Evolutionary conservation across 73 alveolate genomes (phyloP).

Genomic region (Paramecium sonneborni): DNA sequence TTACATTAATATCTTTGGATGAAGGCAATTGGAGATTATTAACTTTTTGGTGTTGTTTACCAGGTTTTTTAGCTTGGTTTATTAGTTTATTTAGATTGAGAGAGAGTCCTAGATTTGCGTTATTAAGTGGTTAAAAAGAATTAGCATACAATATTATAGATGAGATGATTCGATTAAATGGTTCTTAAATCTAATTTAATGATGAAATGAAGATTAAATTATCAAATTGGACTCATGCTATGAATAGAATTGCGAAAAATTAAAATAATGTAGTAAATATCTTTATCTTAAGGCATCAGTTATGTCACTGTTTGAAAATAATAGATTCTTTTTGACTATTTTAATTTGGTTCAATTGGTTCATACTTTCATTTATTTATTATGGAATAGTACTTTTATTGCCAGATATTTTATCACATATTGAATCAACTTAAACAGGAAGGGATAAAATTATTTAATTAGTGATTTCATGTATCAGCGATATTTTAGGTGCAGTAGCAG

Average conservation of each 20-base stretch:
- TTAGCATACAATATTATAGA: conserved; percentile 45
- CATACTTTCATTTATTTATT: conserved; percentile 55
- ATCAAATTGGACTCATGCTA: conserved; percentile 49
- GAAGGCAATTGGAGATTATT: conserved; percentile 68
- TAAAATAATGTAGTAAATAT: conserved; percentile 25
- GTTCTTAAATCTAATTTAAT: neutral
- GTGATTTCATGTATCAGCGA: conserved; percentile 59
- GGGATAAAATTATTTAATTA: conserved; percentile 56
- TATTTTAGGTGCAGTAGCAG: conserved; percentile 60
- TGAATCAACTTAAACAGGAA: neutral
- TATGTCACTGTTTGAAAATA: conserved; percentile 44
- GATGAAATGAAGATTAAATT: conserved; percentile 56
- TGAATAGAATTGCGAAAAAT: conserved; percentile 55
- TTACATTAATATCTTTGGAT: conserved; percentile 46
- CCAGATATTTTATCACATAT: conserved; percentile 57
- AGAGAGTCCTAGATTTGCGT: conserved; percentile 64
- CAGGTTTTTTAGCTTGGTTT: conserved; percentile 68
- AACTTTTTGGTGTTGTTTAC: conserved; percentile 58
- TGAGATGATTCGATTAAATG: conserved; percentile 35
- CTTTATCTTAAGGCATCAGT: neutral
- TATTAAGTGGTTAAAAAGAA: conserved; percentile 53
- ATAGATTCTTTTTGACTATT: conserved; percentile 53
- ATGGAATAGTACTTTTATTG: conserved; percentile 57
- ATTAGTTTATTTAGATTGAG: conserved; percentile 36
- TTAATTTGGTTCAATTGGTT: conserved; percentile 68